Conservation (phyloP, 768 basidiomycete genomes). For the Amanita polypyramis region DNA sequence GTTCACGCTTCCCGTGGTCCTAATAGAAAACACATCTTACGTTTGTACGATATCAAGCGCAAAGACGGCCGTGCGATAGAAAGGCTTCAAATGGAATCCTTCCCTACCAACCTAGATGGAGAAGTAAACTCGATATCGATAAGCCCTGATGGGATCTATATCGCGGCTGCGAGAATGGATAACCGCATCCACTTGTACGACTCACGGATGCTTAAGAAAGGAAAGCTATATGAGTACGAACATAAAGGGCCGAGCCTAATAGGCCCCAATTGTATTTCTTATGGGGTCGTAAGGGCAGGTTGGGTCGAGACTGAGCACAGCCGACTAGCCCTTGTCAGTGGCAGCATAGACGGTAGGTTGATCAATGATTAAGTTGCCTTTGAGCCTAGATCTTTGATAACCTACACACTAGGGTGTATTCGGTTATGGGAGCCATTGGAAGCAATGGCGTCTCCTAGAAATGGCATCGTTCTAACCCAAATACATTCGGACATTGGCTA, state of each 20-base stretch:
- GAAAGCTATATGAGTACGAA: conserved; percentile 35
- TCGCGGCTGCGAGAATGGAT: conserved; percentile 52
- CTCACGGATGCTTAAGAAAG: conserved; percentile 35
- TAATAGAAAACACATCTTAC: conserved; percentile 24
- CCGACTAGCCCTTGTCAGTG: conserved; percentile 40
- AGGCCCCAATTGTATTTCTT: conserved; percentile 22
- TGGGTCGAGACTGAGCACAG: conserved; percentile 38
- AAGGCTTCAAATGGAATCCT: conserved; percentile 24
- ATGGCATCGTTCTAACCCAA: conserved; percentile 42
- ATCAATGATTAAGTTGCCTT: background rate
- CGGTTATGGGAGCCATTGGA: conserved; percentile 52
- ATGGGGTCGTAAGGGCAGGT: conserved; percentile 39
- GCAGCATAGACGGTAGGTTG: conserved; percentile 52
- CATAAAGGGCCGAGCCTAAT: conserved; percentile 29
- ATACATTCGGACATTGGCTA: conserved; percentile 45
- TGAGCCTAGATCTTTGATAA: background rate
- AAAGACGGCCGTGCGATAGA: conserved; percentile 17
- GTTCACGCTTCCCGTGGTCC: conserved; percentile 24
- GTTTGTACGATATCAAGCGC: conserved; percentile 42
- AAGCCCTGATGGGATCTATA: conserved; percentile 50
- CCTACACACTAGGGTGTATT: conserved; percentile 51
- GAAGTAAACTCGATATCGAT: conserved; percentile 42
- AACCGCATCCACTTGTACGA: conserved; percentile 57
- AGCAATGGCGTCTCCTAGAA: conserved; percentile 24
- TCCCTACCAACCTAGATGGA: conserved; percentile 19